Evolutionary conservation across 352 stramenopile species (phyloP), one percentile per base, ranked within the genome.

Genomic region (Globisporangium paddicum): DNA sequence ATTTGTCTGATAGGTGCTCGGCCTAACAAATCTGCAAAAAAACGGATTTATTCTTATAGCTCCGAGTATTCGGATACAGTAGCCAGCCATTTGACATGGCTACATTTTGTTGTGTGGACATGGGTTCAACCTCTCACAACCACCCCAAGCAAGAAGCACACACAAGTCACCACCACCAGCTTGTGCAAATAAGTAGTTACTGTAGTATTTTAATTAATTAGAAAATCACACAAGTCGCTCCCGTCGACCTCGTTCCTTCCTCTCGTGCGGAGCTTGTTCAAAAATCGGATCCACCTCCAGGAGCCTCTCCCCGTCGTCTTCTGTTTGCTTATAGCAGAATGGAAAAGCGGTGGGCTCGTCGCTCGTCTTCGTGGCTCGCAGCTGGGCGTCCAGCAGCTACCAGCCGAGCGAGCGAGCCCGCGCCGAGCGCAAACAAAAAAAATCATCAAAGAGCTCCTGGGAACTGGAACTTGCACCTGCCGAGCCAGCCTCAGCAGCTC

Each of bases 261-360:
- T 18, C 4, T 44, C 13, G 11, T 44, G 37, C 37, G 37, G 37
- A 44, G 16, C 18, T 44, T 44, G 16, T 26, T 26, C 40, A 46
- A 46, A 44, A 44, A 21, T 44, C 37, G 16, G 5, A 44, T 5
- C 37, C 0, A 21, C 37, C 37, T 7, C 16, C 37, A 42, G 16
- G 37, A 42, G 38, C 38, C 16, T 19, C n/a, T 16, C 23, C 40
- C 21, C 21, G 14, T 16, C 37, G 6, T 19, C n/a, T 32, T 41
- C 21, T 32, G 47, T 25, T 54, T 40, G 47, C 28, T 40, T 54
- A 54, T 54, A 54, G 18, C 47, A 54, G 21, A 46, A 53, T 40
- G 40, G 47, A 53, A 54, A 54, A 54, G 47, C 10, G 47, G 5
- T 16, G 47, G 47, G 37, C 10, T 44, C 16, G 16, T 21, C 37